These are phyloP conservation scores for Penicillium antarcticum DNA, from an alignment of 495 filamentous ascomycete genomes.

Conservation along the genomic window DNA sequence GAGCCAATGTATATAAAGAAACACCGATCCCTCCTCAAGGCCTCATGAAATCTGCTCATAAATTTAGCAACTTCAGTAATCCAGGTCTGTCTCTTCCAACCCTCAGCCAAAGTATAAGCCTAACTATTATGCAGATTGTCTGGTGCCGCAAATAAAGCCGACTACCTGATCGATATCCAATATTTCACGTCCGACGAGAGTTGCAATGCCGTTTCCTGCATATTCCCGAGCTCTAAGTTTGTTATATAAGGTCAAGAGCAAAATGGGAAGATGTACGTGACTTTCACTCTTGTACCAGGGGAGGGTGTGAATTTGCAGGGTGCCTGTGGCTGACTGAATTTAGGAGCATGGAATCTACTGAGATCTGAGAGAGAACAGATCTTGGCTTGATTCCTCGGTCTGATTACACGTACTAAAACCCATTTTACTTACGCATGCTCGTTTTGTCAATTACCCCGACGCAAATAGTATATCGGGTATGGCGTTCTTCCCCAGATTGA, in stretches of 20 bases:
- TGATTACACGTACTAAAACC: neutral
- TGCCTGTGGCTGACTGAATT: constrained; percentile 4
- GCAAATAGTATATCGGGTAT: neutral
- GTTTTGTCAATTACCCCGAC: neutral
- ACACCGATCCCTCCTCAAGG: constrained; percentile 1
- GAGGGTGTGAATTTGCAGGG: constrained; percentile 3
- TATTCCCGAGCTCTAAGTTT: neutral
- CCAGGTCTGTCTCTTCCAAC: constrained; percentile 1
- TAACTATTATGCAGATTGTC: constrained; percentile 6
- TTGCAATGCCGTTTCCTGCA: constrained; percentile 1
- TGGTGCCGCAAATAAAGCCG: constrained; percentile 1
- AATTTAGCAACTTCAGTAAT: neutral
- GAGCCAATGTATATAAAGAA: constrained; percentile 3
- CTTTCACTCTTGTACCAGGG: neutral
- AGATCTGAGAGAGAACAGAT: neutral
- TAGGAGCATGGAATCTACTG: constrained; percentile 2
- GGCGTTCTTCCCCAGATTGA: constrained; percentile 1
- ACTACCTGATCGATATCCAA: constrained; percentile 2
- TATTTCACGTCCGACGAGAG: neutral
- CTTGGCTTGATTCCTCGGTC: neutral
- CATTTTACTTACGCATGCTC: constrained; percentile 1
- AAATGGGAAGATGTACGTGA: neutral
- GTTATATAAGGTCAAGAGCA: neutral
- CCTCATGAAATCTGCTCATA: constrained; percentile 3
- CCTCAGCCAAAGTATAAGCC: constrained; percentile 2